Evolutionary conservation across 2,329 filamentous ascomycete genomes (phyloP).

Genomic region (Ascochyta koolunga): DNA sequence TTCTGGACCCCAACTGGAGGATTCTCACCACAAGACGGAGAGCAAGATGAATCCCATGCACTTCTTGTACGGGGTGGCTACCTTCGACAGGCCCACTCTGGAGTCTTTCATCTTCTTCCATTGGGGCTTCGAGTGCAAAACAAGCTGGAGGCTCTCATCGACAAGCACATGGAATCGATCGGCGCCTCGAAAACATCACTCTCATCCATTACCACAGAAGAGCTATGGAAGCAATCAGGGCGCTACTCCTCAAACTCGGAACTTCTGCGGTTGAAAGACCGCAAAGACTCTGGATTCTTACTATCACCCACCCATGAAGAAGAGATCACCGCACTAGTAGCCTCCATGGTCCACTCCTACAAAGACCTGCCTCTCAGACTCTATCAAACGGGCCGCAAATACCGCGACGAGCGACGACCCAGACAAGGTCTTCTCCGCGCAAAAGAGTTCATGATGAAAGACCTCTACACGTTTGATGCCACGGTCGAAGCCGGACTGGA

Average conservation of each 20-base stretch:
- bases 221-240: conserved; percentile 83
- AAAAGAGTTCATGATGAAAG: conserved; percentile 96
- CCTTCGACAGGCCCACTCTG: conserved; percentile 72
- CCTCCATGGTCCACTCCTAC: conserved; percentile 76
- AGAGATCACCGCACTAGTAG: conserved; percentile 86
- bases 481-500: conserved; percentile 70
- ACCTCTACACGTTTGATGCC: conserved; percentile 92
- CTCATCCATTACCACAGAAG: conserved; percentile 84
- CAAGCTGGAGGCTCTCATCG: conserved; percentile 84
- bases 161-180: conserved; percentile 84
- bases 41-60: conserved; percentile 55
- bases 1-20: conserved; percentile 82
- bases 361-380: conserved; percentile 84
- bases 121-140: conserved; percentile 85
- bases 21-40: conserved; percentile 60
- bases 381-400: conserved; percentile 94
- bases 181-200: conserved; percentile 82
- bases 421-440: conserved; percentile 86
- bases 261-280: conserved; percentile 81
- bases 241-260: conserved; percentile 79
- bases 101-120: conserved; percentile 90
- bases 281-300: conserved; percentile 75
- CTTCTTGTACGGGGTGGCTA: conserved; percentile 55
- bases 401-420: conserved; percentile 88
- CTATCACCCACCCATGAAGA: conserved; percentile 95